These are phyloP conservation scores for Kazachstania sp. DNA, from an alignment of 1,139 yeast genomes.

Conservation along the genomic window DNA sequence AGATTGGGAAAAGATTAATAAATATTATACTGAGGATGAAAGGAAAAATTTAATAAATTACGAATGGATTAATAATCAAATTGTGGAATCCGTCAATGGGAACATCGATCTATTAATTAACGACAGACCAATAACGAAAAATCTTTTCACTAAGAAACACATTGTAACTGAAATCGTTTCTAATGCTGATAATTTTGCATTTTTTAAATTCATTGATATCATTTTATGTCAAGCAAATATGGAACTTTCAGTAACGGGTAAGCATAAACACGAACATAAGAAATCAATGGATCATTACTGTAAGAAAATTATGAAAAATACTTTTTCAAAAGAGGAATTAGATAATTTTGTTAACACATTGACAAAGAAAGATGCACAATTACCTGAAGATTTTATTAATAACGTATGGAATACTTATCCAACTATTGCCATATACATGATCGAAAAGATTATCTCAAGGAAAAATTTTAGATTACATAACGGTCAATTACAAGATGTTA, in stretches of 20 bases:
- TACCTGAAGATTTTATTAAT: constrained; percentile 17
- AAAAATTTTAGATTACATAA: constrained; percentile 8
- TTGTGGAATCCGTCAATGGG: not conserved
- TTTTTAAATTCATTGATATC: constrained; percentile 15
- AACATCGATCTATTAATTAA: constrained; percentile 2
- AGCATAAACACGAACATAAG: constrained; percentile 6
- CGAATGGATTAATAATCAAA: constrained; percentile 2
- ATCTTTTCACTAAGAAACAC: not conserved
- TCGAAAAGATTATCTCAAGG: constrained; percentile 13
- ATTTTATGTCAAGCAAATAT: constrained; percentile 21
- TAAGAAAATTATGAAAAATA: constrained; percentile 14
- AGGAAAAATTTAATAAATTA: constrained; percentile 10
- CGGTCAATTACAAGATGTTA: constrained; percentile 13
- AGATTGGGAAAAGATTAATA: constrained; percentile 18
- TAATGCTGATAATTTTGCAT: constrained; percentile 12
- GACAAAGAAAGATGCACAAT: constrained; percentile 9
- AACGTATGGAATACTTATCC: constrained; percentile 27
- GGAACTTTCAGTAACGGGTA: constrained; percentile 6
- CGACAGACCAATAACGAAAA: constrained; percentile 2
- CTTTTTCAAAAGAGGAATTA: constrained; percentile 14
- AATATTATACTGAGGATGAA: constrained; percentile 18
- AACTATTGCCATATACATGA: constrained; percentile 20
- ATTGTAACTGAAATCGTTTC: not conserved
- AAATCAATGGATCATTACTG: constrained; percentile 11
- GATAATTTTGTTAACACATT: constrained; percentile 7